Evolutionary conservation across 2,329 filamentous ascomycete species (phyloP).

Genomic region (Fusarium odoratissimum): DNA sequence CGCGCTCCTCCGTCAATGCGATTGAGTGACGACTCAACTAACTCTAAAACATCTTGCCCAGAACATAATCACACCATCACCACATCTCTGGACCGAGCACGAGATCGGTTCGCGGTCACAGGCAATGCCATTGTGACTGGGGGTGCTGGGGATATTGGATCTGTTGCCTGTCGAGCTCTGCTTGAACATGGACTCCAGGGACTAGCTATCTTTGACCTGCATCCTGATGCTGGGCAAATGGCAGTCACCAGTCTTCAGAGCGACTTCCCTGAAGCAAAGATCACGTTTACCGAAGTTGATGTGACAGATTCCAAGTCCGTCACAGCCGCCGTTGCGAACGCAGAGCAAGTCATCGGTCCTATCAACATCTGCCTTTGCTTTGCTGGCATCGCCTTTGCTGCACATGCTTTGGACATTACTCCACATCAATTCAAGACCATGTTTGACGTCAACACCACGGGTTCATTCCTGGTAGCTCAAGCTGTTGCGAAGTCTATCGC

Average conservation of each 20-base stretch:
- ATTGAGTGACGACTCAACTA: slow-evolving; percentile 11
- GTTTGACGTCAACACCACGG: slow-evolving; percentile 78
- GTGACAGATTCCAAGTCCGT: slow-evolving; percentile 4
- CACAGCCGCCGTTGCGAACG: not conserved
- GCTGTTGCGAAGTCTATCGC: slow-evolving; percentile 59
- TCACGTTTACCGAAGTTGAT: slow-evolving; percentile 8
- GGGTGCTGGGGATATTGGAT: slow-evolving; percentile 12
- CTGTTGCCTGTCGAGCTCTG: slow-evolving; percentile 1
- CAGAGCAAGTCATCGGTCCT: not conserved
- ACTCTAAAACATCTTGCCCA: not conserved
- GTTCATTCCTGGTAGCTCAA: slow-evolving; percentile 76
- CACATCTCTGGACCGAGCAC: not conserved
- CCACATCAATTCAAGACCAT: slow-evolving; percentile 71
- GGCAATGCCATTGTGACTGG: slow-evolving; percentile 21
- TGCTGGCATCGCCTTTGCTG: slow-evolving; percentile 46
- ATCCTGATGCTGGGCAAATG: not conserved
- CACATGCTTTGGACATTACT: slow-evolving; percentile 69
- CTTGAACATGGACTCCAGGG: slow-evolving; percentile 14
- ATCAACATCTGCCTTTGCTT: slow-evolving; percentile 18
- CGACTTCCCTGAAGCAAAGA: slow-evolving; percentile 1
- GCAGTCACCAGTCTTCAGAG: not conserved
- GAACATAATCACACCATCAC: accelerated
- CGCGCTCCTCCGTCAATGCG: slow-evolving; percentile 16
- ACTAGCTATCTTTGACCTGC: slow-evolving; percentile 13
- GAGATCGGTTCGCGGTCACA: not conserved